phyloP scores from a whole-genome alignment of 192 early-diverging fungal species.

The Chytriomyces hyalinus region DNA sequence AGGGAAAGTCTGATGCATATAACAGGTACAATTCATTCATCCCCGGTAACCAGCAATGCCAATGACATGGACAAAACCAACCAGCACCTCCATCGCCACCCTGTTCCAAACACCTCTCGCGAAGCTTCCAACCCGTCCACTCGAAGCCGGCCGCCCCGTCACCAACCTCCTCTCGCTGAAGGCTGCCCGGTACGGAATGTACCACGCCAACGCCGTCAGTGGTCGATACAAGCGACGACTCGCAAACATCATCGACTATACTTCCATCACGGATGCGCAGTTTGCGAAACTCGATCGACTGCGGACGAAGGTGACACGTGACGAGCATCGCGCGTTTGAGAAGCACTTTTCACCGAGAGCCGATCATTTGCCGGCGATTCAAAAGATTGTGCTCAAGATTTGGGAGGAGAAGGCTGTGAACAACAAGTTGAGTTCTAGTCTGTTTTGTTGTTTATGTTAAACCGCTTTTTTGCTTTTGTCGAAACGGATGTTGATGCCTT shows the following conservation, averaged over 20 bases:
- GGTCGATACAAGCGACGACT: conserved; percentile 29
- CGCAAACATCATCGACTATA: conserved; percentile 63
- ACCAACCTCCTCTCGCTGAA: conserved; percentile 32
- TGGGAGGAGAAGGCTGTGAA: conserved; percentile 84
- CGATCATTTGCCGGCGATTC: conserved; percentile 68
- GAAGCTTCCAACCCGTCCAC: conserved; percentile 30
- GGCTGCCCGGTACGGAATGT: conserved; percentile 25
- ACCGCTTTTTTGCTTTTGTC: neutral
- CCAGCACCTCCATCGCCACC: conserved; percentile 13
- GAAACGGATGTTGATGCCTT: neutral
- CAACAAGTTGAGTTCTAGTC: conserved; percentile 75
- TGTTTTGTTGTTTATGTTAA: neutral
- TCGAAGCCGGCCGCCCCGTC: conserved; percentile 2
- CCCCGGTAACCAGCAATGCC: neutral
- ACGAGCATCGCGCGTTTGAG: conserved; percentile 55
- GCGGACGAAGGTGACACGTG: conserved; percentile 25
- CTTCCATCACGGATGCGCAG: conserved; percentile 45
- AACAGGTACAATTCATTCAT: neutral
- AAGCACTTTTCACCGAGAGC: conserved; percentile 64
- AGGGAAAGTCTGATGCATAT: neutral
- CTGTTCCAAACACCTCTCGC: conserved; percentile 17
- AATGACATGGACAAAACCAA: neutral
- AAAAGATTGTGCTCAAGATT: conserved; percentile 81
- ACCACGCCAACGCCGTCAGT: neutral
- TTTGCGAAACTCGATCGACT: conserved; percentile 18